Evolutionary conservation across 2,329 filamentous ascomycete genomes (phyloP), one percentile per base, ranked within the genome.

Genomic region (Didymella pinodella): DNA sequence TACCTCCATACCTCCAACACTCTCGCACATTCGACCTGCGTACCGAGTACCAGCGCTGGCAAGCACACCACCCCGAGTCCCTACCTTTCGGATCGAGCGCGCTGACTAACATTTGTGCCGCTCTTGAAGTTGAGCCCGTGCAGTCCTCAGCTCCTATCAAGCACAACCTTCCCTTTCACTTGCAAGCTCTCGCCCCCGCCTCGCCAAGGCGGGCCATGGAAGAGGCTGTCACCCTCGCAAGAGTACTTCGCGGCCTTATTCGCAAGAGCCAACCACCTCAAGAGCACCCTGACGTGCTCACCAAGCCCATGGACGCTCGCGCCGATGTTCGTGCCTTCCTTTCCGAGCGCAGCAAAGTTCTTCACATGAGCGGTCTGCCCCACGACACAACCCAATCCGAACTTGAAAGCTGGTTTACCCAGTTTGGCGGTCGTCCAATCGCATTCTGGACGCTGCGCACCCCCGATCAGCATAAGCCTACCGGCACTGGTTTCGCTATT

Each of bases 391-490:
- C 95, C 1, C 95, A 99, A 81, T 98, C 94, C 3, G 95, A 99
- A 81, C 86, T 99, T 25, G 95, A 99, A 82, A 97, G 93, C 81
- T 99, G 95, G 95, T 99, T 98, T 77, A 99, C 95, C 29, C 95
- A 99, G 79, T 99, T 97, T 75, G 95, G 95, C 65, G 95, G 95
- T 48, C 91, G 95, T 43, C 95, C 95, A 29, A 99, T 99, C 80
- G 95, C 95, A 20, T 99, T 99, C 81, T 99, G 95, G 95, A 99
- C 95, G 18, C 85, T 99, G 49, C 91, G 94, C 63, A 99, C 95
- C 14, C 95, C 95, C 3, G 95, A 99, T 79, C 95, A 98, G 81
- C 95, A 98, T 81, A 99, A 99, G 84, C 95, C 95, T n/a, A 99
- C 95, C 10, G 95, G 95, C 43, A 96, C 94, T 54, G 95, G 95